A percentile compares a stretch with the other conserved stretches of the same genome.
Evolutionary conservation across 169 alveolate species (phyloP).

Genomic region (Plasmodium cynomolgi): DNA sequence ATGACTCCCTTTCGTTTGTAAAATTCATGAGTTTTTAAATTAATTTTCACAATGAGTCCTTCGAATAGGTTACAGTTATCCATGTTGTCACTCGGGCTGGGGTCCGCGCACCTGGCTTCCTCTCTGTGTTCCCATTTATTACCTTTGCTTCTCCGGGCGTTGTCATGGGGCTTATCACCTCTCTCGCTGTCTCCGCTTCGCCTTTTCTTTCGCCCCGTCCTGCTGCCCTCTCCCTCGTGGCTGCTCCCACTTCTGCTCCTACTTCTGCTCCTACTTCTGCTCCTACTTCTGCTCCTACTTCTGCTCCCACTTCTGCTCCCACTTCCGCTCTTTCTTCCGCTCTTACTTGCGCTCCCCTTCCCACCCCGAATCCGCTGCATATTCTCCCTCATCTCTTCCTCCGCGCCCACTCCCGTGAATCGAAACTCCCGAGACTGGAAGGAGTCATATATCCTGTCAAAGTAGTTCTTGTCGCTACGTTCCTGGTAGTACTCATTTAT

Average conservation of each 20-base stretch:
- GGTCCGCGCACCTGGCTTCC: not conserved
- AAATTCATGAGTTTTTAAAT: conserved; percentile 42
- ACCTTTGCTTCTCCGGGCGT: not conserved
- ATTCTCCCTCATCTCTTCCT: conserved; percentile 63
- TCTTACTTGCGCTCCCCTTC: not conserved
- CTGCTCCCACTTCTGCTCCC: not conserved
- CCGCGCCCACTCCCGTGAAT: conserved; percentile 74
- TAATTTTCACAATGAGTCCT: conserved; percentile 63
- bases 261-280: not conserved
- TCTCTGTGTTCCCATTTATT: not conserved
- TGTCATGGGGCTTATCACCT: not conserved
- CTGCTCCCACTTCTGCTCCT: not conserved
- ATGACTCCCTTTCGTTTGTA: conserved; percentile 40
- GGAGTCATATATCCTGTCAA: conserved; percentile 39
- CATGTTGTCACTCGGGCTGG: not conserved
- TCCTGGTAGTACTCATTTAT: conserved; percentile 66
- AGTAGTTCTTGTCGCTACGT: conserved; percentile 31
- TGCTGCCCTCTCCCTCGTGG: not conserved
- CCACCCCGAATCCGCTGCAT: conserved; percentile 19
- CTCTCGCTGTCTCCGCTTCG: not conserved
- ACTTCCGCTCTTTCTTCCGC: not conserved
- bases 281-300: not conserved
- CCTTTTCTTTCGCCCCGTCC: not conserved
- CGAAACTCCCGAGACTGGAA: conserved; percentile 38
- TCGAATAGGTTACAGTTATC: conserved; percentile 23